phyloP scores from a whole-genome alignment of 1,284 basidiomycete genomes.

The Inonotus obliquus region DNA sequence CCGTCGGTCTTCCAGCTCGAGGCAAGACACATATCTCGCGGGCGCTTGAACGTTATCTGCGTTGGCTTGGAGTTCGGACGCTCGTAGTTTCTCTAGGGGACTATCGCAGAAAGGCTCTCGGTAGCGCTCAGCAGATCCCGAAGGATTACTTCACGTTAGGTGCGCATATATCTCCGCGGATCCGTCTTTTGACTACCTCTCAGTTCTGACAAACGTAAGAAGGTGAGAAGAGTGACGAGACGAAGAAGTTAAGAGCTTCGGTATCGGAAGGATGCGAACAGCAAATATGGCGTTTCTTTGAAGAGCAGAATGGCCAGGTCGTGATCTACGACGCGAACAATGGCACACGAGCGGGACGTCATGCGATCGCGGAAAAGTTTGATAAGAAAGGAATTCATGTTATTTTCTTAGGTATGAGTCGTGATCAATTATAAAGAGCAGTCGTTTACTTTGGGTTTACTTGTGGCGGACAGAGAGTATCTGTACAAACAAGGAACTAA shows the following conservation, averaged over 20 bases:
- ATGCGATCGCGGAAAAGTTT: slow-evolving; percentile 79
- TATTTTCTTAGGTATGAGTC: slow-evolving; percentile 71
- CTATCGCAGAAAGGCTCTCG: slow-evolving; percentile 86
- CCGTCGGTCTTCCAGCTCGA: slow-evolving; percentile 88
- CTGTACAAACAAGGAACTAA: slow-evolving; percentile 88
- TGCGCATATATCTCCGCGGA: slow-evolving; percentile 31
- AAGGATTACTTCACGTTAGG: slow-evolving; percentile 89
- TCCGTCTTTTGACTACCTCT: not conserved
- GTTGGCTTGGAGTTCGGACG: slow-evolving; percentile 97
- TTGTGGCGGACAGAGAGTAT: slow-evolving; percentile 56
- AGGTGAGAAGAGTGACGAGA: slow-evolving; percentile 78
- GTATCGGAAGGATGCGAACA: slow-evolving; percentile 83
- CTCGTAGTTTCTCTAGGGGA: slow-evolving; percentile 94
- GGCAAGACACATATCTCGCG: slow-evolving; percentile 97
- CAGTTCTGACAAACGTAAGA: slow-evolving; percentile 3
- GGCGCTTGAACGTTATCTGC: slow-evolving; percentile 91
- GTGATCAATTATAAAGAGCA: not conserved
- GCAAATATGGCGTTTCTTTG: slow-evolving; percentile 87
- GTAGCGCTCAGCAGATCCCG: slow-evolving; percentile 84
- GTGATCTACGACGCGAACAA: slow-evolving; percentile 99
- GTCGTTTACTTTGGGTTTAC: slow-evolving; percentile 10
- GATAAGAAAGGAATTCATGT: slow-evolving; percentile 84
- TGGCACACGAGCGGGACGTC: slow-evolving; percentile 66
- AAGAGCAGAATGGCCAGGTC: slow-evolving; percentile 79
- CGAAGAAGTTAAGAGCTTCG: slow-evolving; percentile 67